Evolutionary conservation across 2,329 filamentous ascomycete genomes (phyloP), one percentile per base, ranked within the genome.

Genomic region (Aureobasidium musti): DNA sequence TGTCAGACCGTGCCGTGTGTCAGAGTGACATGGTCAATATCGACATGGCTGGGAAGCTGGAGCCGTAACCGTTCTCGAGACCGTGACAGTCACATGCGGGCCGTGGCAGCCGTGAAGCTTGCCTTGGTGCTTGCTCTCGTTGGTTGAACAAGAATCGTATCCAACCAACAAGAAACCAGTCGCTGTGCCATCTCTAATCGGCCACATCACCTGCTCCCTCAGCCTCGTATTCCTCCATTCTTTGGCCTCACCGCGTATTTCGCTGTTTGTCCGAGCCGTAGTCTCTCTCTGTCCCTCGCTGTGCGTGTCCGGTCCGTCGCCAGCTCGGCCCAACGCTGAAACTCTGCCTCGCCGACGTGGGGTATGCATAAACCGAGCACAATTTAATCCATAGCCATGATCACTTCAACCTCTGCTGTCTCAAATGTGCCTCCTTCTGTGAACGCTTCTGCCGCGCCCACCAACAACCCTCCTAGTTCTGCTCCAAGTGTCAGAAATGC

Each of bases 381-480:
- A 63, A 63, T 30, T 47, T 63, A 52, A 52, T 52, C 21, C 45
- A 6, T 21, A 41, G 43, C 33, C 21, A 66, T 66, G 63, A 43
- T 66, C 53, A 57, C 39, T 49, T 57, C 63, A 8, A 56, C 52
- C 30, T 63, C 60, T 45, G 60, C 60, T 30, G 47, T 63, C 28
- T 33, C 60, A n/a, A 63, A 63, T 33, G 60, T 63, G 60, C 52
- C 65, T 56, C 37, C 59, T 5, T 68, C 67, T 21, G 67, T 65
- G 14, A 53, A 56, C 21, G 56, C 63, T 19, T 69, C 68, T 23
- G 67, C 67, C 19, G 60, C 67, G n/a, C 52, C 50, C 57, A 69
- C 60, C 37, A 50, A 37, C 30, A 61, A 63, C 45, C 65, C 65
- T 2, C 65, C 45, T n/a, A 63, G 57, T 30, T 37, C 49, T 39